Evolutionary conservation across 768 basidiomycete species (phyloP).

Genomic region (Asterophora parasitica): DNA sequence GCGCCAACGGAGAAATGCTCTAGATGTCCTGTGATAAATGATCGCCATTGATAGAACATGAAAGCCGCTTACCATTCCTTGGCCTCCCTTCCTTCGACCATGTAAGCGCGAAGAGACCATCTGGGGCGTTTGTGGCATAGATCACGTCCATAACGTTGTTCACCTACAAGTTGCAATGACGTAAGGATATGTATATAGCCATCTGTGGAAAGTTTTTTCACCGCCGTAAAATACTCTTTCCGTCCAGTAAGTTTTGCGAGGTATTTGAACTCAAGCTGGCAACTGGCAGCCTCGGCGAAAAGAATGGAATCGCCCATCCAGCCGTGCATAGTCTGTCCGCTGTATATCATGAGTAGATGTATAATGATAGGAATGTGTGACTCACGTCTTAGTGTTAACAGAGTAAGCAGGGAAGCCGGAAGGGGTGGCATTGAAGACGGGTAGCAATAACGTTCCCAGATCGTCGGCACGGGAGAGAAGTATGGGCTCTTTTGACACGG

Average conservation of each 20-base stretch:
- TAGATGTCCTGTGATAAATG: constrained; percentile 11
- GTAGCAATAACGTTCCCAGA: constrained; percentile 56
- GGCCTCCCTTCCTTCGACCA: constrained; percentile 26
- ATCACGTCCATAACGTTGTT: constrained; percentile 35
- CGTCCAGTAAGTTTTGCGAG: constrained; percentile 63
- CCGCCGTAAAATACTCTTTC: constrained; percentile 39
- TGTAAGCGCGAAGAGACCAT: constrained; percentile 31
- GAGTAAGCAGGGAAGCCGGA: constrained; percentile 61
- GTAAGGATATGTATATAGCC: background rate
- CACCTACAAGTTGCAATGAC: constrained; percentile 18
- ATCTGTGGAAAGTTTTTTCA: constrained; percentile 16
- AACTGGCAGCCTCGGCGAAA: constrained; percentile 41
- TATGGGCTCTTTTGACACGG: constrained; percentile 59
- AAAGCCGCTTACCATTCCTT: constrained; percentile 16
- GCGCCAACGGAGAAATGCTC: constrained; percentile 51
- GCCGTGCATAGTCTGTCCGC: constrained; percentile 27
- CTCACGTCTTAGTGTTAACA: constrained; percentile 51
- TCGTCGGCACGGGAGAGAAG: constrained; percentile 63
- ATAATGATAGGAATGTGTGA: background rate
- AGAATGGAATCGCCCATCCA: constrained; percentile 25
- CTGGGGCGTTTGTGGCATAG: constrained; percentile 24
- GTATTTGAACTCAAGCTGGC: constrained; percentile 77
- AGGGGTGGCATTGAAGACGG: constrained; percentile 54
- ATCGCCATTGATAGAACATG: background rate
- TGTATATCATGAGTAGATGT: constrained; percentile 11